Evolutionary conservation across 345 rosid genomes (phyloP).

Genomic region (Abelmoschus esculentus): DNA sequence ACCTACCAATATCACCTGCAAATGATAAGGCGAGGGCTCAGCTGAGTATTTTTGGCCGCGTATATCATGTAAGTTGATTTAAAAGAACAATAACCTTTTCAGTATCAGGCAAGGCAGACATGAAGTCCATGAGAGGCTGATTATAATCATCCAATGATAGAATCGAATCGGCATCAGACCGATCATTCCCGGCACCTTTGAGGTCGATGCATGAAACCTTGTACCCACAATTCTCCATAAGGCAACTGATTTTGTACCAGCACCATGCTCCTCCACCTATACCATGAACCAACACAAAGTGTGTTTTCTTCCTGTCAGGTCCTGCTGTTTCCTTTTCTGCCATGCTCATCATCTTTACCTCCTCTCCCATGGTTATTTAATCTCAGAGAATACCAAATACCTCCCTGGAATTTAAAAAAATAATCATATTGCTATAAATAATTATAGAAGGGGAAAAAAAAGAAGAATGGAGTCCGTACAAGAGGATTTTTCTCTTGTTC

Average conservation of each 20-base stretch:
- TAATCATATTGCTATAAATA: no score
- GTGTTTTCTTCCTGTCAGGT: background rate
- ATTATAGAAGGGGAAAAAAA: no score
- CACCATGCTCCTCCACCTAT: conserved; percentile 82
- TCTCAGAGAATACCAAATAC: no score
- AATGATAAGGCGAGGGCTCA: background rate
- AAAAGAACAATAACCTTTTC: conserved; percentile 39
- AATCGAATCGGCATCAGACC: conserved; percentile 38
- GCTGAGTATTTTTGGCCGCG: background rate
- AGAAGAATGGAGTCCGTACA: no score
- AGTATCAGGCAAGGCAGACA: conserved; percentile 46
- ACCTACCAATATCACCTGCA: conserved; percentile 76
- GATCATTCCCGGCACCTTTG: conserved; percentile 55
- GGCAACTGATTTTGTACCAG: conserved; percentile 75
- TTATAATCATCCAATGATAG: conserved; percentile 64
- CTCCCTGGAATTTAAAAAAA: no score
- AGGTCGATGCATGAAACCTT: conserved; percentile 78
- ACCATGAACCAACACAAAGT: conserved; percentile 78
- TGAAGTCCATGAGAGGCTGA: conserved; percentile 57
- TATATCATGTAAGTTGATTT: background rate
- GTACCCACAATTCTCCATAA: conserved; percentile 75
- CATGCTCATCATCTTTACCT: conserved; percentile 10
- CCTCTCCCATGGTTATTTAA: conserved; percentile 32
- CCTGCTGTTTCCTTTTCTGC: background rate
- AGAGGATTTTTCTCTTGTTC: no score